Base-by-base conservation (phyloP, 257 asterid species). In the Henckelia pumila region DNA sequence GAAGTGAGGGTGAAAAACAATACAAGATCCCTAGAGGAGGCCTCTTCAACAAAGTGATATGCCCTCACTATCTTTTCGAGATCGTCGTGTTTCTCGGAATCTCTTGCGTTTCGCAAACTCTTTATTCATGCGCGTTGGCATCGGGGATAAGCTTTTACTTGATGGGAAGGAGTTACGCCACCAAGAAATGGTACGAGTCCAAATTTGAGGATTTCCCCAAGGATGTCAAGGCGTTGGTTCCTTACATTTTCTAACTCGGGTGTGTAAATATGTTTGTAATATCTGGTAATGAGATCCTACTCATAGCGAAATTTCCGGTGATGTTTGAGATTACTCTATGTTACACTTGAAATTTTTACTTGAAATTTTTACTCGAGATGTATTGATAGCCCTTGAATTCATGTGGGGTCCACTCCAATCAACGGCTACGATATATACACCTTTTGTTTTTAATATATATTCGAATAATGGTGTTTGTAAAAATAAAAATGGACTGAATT, bases 61-160 rank as follows among this genome's bases (percentile, higher is more conserved):
- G 95, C 85, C 96, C 95, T 0, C 95, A 86, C 61, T 89, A 89
- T 78, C 87, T 89, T 20, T 89, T 86, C 25, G 95, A 89, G 56
- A 86, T 85, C 53, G 30, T 76, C 37, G 67, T 23, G 5, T 80
- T 89, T 61, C 1, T 83, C 0, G 95, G 95, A 11, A 60, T 86
- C 9, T 75, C 89, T 1, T 83, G 79, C 3, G 81, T 89, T 25
- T 76, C 92, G 3, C 96, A 89, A 25, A 83, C 88, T 0, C 22
- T 73, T 14, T 67, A 61, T 68, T 24, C 95, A 17, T 78, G 59
- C 66, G 44, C 73, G 21, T 69, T 63, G 14, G 71, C 89, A 3
- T 5, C 79, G 26, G 96, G 92, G 11, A 19, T 58, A 0, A 79
- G 79, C 56, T 21, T 78, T 0, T 89, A 86, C 69, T 72, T 89